Conservation (phyloP, 441 rosid genomes). For the Adansonia gregorii region DNA sequence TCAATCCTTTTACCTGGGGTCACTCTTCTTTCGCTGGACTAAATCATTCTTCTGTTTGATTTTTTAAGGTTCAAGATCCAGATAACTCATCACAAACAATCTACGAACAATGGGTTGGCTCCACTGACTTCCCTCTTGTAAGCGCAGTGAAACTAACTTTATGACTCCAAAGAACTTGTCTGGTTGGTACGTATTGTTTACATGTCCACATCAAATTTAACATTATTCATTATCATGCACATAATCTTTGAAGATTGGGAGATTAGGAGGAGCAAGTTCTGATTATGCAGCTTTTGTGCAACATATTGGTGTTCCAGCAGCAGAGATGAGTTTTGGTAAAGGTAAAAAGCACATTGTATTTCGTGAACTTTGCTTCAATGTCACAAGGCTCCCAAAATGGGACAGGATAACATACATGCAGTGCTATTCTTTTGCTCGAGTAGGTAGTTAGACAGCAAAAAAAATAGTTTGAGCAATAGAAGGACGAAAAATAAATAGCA, state of each 20-base stretch:
- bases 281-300: conserved; percentile 86
- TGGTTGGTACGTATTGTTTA: neutral
- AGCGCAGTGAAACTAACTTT: conserved; percentile 31
- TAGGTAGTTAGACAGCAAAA: neutral
- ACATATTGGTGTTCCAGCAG: conserved; percentile 75
- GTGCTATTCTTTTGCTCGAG: neutral
- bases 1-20: conserved; percentile 16
- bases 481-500: neutral
- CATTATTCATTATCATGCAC: conserved; percentile 19
- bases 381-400: neutral
- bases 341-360: conserved; percentile 45
- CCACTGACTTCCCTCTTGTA: conserved; percentile 52
- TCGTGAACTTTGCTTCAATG: conserved; percentile 2
- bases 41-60: conserved; percentile 11
- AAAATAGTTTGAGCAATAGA: neutral
- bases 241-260: conserved; percentile 51
- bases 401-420: neutral
- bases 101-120: conserved; percentile 64
- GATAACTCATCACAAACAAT: conserved; percentile 72
- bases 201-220: neutral
- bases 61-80: conserved; percentile 75
- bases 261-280: conserved; percentile 78
- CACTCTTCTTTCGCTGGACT: conserved; percentile 21
- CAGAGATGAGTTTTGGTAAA: conserved; percentile 56
- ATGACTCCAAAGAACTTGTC: conserved; percentile 2